A percentile compares a stretch with the other conserved stretches of the same genome.
Evolutionary conservation across 495 filamentous ascomycete species (phyloP).

Genomic region (Penicillium odoratum): DNA sequence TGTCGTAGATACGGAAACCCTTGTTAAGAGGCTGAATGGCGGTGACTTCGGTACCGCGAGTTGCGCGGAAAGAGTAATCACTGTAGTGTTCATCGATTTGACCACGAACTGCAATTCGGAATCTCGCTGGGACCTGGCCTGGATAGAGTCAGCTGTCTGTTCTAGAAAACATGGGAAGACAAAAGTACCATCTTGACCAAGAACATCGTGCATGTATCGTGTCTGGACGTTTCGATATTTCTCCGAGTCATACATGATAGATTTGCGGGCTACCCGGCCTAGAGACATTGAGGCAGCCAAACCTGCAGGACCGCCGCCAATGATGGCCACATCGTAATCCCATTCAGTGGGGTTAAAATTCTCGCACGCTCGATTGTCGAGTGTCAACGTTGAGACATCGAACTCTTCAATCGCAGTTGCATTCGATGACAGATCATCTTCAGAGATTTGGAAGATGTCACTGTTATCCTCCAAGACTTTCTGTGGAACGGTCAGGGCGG

Average conservation of each 20-base stretch:
- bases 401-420: background rate
- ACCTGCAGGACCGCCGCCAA: slow-evolving; percentile 15
- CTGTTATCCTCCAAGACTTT: background rate
- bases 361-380: slow-evolving; percentile 2
- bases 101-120: slow-evolving; percentile 9
- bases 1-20: slow-evolving; percentile 13
- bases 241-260: slow-evolving; percentile 10
- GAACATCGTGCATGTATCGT: slow-evolving; percentile 15
- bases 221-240: slow-evolving; percentile 11
- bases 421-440: slow-evolving; percentile 4
- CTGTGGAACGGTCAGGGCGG: slow-evolving; percentile 9
- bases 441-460: background rate
- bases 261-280: slow-evolving; percentile 7
- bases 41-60: slow-evolving; percentile 11
- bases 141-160: background rate
- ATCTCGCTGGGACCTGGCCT: slow-evolving; percentile 10
- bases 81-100: slow-evolving; percentile 12
- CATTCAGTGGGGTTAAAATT: slow-evolving; percentile 5
- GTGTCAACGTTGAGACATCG: background rate
- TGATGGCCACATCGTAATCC: slow-evolving; percentile 16
- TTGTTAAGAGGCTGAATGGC: slow-evolving; percentile 11
- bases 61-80: slow-evolving; percentile 14
- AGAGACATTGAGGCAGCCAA: slow-evolving; percentile 12
- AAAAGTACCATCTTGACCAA: slow-evolving; percentile 13
- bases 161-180: background rate